These are phyloP conservation scores for Tephrocybe sp. DNA, from an alignment of 768 basidiomycete genomes.

Conservation along the genomic window DNA sequence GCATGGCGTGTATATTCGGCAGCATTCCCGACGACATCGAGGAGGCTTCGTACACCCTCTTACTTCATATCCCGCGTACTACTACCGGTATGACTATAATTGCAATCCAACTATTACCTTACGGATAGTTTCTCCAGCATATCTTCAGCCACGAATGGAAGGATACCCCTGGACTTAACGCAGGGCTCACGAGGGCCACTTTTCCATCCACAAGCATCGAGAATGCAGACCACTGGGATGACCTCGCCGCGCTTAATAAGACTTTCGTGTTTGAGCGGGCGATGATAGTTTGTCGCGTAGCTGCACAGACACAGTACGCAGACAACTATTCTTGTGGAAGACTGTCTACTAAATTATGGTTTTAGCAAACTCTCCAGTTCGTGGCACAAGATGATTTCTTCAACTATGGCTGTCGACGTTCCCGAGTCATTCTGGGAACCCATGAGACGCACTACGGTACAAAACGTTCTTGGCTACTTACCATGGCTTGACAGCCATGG, in stretches of 20 bases:
- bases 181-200: slow-evolving; percentile 61
- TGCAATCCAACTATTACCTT: neutral
- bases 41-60: neutral
- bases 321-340: neutral
- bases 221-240: slow-evolving; percentile 59
- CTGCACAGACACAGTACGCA: slow-evolving; percentile 50
- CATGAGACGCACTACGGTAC: slow-evolving; percentile 27
- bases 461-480: slow-evolving; percentile 33
- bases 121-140: slow-evolving; percentile 14
- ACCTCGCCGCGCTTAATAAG: slow-evolving; percentile 43
- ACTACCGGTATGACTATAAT: slow-evolving; percentile 17
- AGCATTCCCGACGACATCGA: slow-evolving; percentile 4
- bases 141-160: slow-evolving; percentile 22
- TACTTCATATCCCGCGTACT: slow-evolving; percentile 20
- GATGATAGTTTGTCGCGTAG: slow-evolving; percentile 63
- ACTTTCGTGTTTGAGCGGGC: slow-evolving; percentile 66
- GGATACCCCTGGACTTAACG: slow-evolving; percentile 24
- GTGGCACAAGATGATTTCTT: slow-evolving; percentile 39
- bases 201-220: slow-evolving; percentile 66
- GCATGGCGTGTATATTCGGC: slow-evolving; percentile 23
- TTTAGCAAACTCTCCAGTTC: slow-evolving; percentile 25
- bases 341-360: slow-evolving; percentile 17
- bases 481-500: slow-evolving; percentile 19
- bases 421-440: slow-evolving; percentile 35
- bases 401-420: slow-evolving; percentile 28